Percentiles rank a stretch among this genome's conserved stretches.
phyloP scores from a whole-genome alignment of 306 rosid species.

The Betula pendula region DNA sequence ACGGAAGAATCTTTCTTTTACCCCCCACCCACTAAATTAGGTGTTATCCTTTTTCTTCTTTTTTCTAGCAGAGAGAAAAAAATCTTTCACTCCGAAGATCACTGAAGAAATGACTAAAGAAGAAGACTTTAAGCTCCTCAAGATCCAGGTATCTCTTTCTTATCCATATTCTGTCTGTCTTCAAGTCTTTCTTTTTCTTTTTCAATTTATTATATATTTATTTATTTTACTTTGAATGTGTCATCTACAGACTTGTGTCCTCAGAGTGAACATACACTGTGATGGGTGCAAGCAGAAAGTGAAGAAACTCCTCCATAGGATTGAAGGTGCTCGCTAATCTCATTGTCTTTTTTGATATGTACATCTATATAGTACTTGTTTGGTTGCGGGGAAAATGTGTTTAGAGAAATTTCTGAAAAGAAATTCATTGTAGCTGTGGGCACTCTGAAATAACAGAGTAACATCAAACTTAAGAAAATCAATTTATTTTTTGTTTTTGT shows the following conservation, averaged over 20 bases:
- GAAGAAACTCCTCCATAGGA: slow-evolving; percentile 94
- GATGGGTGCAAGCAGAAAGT: slow-evolving; percentile 99
- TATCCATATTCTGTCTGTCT: slow-evolving; percentile 36
- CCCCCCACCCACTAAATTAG: slow-evolving; percentile 16
- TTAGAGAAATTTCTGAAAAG: neutral
- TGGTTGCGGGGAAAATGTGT: neutral
- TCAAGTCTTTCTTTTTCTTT: slow-evolving; percentile 11
- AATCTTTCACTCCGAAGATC: slow-evolving; percentile 48
- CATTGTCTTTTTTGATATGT: neutral
- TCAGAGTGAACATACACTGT: slow-evolving; percentile 94
- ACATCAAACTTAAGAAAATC: neutral
- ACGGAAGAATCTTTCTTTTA: slow-evolving; percentile 32
- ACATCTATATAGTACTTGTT: neutral
- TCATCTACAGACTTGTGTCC: slow-evolving; percentile 73
- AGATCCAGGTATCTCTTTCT: slow-evolving; percentile 69
- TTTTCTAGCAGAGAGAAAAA: slow-evolving; percentile 24
- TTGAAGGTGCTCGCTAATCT: slow-evolving; percentile 64
- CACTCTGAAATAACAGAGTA: neutral
- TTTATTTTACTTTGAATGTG: slow-evolving; percentile 12
- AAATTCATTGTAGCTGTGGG: neutral
- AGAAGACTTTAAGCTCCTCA: slow-evolving; percentile 93
- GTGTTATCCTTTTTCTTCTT: slow-evolving; percentile 15
- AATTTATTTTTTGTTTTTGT: too few species aligned
- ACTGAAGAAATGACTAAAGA: slow-evolving; percentile 86
- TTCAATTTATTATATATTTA: neutral